Conservation (phyloP, 768 basidiomycete genomes). For the Boletus pseudo-olivaceus region DNA sequence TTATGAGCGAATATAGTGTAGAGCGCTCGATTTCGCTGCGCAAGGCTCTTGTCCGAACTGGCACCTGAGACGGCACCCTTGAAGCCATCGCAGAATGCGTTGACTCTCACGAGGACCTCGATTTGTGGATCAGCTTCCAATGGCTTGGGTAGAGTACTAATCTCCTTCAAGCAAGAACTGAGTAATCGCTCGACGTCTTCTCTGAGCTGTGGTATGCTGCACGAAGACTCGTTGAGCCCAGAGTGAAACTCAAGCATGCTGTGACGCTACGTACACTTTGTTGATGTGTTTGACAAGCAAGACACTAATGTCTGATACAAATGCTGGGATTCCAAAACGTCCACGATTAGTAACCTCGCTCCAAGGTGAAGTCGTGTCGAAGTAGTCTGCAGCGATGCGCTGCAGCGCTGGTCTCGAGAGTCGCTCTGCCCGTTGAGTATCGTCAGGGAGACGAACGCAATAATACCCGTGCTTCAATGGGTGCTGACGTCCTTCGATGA, state of each 20-base stretch:
- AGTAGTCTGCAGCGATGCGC: constrained; percentile 40
- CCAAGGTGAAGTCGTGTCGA: constrained; percentile 52
- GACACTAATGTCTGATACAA: constrained; percentile 46
- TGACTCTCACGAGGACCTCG: constrained; percentile 44
- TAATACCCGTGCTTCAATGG: constrained; percentile 57
- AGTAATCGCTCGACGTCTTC: constrained; percentile 41
- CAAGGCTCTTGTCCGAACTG: constrained; percentile 34
- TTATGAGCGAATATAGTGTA: constrained; percentile 34
- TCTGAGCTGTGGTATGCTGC: constrained; percentile 47
- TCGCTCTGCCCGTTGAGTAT: constrained; percentile 43
- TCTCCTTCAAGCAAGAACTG: constrained; percentile 26
- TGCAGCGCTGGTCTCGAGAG: constrained; percentile 38
- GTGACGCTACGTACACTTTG: constrained; percentile 41
- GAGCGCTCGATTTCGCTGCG: constrained; percentile 31
- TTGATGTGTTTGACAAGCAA: constrained; percentile 51
- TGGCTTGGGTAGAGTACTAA: constrained; percentile 40
- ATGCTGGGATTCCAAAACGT: constrained; percentile 52
- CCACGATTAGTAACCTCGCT: constrained; percentile 38
- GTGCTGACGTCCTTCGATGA: constrained; percentile 48
- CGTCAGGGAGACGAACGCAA: constrained; percentile 62
- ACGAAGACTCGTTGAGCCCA: constrained; percentile 1
- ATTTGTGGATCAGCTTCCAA: constrained; percentile 39
- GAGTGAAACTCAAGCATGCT: not conserved
- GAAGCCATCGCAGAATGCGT: constrained; percentile 42
- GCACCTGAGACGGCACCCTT: constrained; percentile 32